Evolutionary conservation across 2,329 filamentous ascomycete species (phyloP).

Genomic region (Aspergillus spinulosporus): DNA sequence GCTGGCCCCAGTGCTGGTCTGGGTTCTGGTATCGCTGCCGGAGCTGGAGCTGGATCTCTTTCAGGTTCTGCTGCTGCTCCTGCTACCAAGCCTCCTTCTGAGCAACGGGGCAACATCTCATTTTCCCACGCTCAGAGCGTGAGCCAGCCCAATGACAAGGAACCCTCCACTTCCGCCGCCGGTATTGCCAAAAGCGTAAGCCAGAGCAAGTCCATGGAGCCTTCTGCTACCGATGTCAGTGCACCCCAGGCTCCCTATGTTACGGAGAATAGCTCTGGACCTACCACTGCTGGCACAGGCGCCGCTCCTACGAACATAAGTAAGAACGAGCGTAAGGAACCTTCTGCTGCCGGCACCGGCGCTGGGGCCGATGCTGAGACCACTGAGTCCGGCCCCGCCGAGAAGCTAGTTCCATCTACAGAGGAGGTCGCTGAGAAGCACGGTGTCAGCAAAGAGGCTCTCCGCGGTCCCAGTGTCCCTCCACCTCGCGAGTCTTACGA

Average conservation of each 20-base stretch:
- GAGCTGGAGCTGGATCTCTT: background rate
- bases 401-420: background rate
- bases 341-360: background rate
- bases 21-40: background rate
- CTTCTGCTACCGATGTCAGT: no score
- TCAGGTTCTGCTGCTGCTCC: background rate
- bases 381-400: background rate
- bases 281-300: no score
- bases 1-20: background rate
- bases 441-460: conserved; percentile 31
- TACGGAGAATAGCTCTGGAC: no score
- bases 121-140: background rate
- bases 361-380: background rate
- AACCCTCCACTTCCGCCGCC: background rate
- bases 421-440: conserved; percentile 8
- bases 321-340: background rate
- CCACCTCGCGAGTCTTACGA: conserved; percentile 27
- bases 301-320: no score
- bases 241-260: no score
- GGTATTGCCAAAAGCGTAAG: background rate
- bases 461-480: conserved; percentile 31
- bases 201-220: background rate
- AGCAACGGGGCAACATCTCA: background rate
- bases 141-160: background rate
- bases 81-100: background rate